Conservation (phyloP, 2,329 filamentous ascomycete species). For the Penicillium olsonii region DNA sequence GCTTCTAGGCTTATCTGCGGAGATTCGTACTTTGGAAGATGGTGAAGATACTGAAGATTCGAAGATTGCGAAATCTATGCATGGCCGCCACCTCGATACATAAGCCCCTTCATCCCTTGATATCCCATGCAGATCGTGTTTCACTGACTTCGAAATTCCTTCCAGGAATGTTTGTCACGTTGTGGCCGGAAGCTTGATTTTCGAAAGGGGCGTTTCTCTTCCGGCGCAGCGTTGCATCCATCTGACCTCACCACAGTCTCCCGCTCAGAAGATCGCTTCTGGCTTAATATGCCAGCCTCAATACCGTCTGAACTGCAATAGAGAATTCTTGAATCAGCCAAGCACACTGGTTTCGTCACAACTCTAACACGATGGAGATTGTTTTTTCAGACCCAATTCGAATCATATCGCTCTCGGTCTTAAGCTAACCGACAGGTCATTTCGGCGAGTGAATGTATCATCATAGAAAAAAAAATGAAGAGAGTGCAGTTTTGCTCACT, state of each 20-base stretch:
- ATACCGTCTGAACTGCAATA: too few relatives aligned
- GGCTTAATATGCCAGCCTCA: too few relatives aligned
- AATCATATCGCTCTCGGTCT: conserved; percentile 9
- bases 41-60: not conserved
- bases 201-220: not conserved
- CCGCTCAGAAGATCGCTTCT: not conserved
- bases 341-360: too few relatives aligned
- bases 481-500: too few relatives aligned
- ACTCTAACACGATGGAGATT: not conserved
- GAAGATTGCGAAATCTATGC: not conserved
- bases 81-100: not conserved
- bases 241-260: conserved; percentile 8
- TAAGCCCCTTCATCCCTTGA: conserved; percentile 1
- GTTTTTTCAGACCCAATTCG: conserved; percentile 1
- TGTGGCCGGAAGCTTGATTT: not conserved
- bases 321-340: too few relatives aligned
- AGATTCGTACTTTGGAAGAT: not conserved
- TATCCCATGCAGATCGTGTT: conserved; percentile 1
- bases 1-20: conserved; percentile 4
- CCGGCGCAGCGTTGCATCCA: conserved; percentile 9
- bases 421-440: conserved; percentile 12
- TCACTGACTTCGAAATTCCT: not conserved
- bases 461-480: conserved; percentile 3
- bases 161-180: not conserved
- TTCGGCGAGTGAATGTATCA: conserved; percentile 19